Evolutionary conservation across 805 yeast species (phyloP), one percentile per base, ranked within the genome.

Genomic region (Saturnispora dispora): DNA sequence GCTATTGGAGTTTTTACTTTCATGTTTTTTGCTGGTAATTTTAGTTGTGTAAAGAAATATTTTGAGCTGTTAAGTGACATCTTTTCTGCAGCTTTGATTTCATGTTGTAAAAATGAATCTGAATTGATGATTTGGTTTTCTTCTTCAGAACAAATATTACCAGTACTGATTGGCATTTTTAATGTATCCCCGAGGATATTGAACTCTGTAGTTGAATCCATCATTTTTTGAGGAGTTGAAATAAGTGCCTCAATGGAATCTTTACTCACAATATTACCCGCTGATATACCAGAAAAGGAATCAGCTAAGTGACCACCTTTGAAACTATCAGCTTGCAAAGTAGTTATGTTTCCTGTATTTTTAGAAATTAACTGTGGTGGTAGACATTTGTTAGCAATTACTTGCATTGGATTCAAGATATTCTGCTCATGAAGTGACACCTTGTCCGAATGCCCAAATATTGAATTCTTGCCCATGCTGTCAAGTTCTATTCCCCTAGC

Each of bases 401-500:
- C 30, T 22, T 40, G 27, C 25, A 22, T 22, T 20, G 27, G 30
- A 40, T 23, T 40, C 27, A 40, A 15, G 25, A 23, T 22, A 33
- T 40, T 18, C 8, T 48, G 47, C 51, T 42, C 51, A 35, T 41
- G 25, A 25, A n/a, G 6, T 23, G 33, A 17, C 28, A 7, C 18
- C 37, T 42, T 33, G 5, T 32, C 33, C 4, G 46, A 42, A 17
- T 28, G 47, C 2, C 51, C 51, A 43, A 48, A 48, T 5, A 48
- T 22, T 18, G 51, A 42, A 4, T 11, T 22, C n/a, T 20, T 48
- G 27, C 51, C 51, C 25, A 41, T 11, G 2, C n/a, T 25, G 23
- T 48, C 51, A 13, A 48, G 43, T 8, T 27, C 30, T 9, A 48
- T 43, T 6, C 51, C 51, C 17, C 51, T 32, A 13, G 39, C 25